phyloP scores from a whole-genome alignment of 2,329 filamentous ascomycete species.

The Colletotrichum sublineola region DNA sequence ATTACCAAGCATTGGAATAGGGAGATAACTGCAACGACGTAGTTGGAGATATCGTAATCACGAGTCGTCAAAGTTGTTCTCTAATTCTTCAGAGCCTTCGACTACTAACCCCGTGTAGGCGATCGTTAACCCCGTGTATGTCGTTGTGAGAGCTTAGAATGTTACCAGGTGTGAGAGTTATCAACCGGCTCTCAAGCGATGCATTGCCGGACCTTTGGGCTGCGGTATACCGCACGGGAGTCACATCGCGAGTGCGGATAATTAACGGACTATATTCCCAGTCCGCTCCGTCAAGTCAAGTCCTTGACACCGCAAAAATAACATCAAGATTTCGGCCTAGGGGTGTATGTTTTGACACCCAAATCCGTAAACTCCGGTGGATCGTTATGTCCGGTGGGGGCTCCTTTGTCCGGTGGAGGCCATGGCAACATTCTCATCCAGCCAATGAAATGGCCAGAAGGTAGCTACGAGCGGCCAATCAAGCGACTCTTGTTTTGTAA shows the following conservation, averaged over 20 bases:
- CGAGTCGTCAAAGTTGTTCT: neutral
- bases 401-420: neutral
- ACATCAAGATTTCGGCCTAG: neutral
- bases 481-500: neutral
- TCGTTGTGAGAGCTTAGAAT: neutral
- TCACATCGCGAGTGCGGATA: neutral
- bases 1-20: neutral
- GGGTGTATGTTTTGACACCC: neutral
- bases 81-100: neutral
- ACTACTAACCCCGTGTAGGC: neutral
- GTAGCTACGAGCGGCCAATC: neutral
- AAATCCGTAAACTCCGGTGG: slow-evolving; percentile 8
- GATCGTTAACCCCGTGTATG: neutral
- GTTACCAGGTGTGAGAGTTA: neutral
- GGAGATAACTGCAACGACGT: slow-evolving; percentile 13
- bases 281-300: neutral
- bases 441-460: neutral
- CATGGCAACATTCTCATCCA: neutral
- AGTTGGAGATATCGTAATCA: neutral
- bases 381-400: neutral
- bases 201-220: neutral
- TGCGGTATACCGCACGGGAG: neutral
- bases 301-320: neutral
- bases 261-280: slow-evolving; percentile 1
- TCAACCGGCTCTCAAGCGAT: neutral